phyloP scores from a whole-genome alignment of 768 basidiomycete species.

The Suillus discolor region DNA sequence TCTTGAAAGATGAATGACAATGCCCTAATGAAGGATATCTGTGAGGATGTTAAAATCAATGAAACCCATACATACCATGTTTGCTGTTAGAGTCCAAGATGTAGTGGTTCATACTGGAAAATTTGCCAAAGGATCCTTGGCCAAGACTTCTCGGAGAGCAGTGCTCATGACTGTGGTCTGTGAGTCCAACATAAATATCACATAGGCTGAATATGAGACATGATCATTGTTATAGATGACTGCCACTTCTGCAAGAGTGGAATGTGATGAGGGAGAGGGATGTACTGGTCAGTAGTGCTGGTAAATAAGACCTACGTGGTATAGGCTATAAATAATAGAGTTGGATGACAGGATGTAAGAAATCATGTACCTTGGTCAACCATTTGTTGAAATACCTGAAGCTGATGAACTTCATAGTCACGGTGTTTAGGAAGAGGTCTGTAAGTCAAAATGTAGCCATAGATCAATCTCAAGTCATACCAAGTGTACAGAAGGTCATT shows the following conservation, averaged over 20 bases:
- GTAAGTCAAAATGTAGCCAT: slow-evolving; percentile 7
- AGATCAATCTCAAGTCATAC: slow-evolving; percentile 38
- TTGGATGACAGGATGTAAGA: not conserved
- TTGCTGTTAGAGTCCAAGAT: slow-evolving; percentile 95
- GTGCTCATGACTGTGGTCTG: slow-evolving; percentile 20
- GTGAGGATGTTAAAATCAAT: not conserved
- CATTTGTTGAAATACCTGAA: slow-evolving; percentile 85
- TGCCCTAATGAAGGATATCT: slow-evolving; percentile 57
- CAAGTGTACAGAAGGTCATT: slow-evolving; percentile 84
- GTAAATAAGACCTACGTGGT: slow-evolving; percentile 69
- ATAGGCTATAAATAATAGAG: too few relatives aligned
- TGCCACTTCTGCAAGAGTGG: slow-evolving; percentile 95
- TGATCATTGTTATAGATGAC: slow-evolving; percentile 89
- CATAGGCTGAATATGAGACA: slow-evolving; percentile 85
- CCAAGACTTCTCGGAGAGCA: slow-evolving; percentile 35
- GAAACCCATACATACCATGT: slow-evolving; percentile 67
- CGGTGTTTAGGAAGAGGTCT: slow-evolving; percentile 55
- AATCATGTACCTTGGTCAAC: slow-evolving; percentile 67
- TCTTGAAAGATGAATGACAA: slow-evolving; percentile 67
- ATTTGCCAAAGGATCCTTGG: slow-evolving; percentile 39
- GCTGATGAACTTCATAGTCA: slow-evolving; percentile 84
- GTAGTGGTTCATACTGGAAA: slow-evolving; percentile 96
- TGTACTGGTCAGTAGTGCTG: slow-evolving; percentile 88
- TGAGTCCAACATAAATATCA: slow-evolving; percentile 67
- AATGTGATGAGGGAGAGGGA: slow-evolving; percentile 93